These are phyloP conservation scores for Actinidia arguta DNA, from an alignment of 179 eudicot species.

Conservation along the genomic window DNA sequence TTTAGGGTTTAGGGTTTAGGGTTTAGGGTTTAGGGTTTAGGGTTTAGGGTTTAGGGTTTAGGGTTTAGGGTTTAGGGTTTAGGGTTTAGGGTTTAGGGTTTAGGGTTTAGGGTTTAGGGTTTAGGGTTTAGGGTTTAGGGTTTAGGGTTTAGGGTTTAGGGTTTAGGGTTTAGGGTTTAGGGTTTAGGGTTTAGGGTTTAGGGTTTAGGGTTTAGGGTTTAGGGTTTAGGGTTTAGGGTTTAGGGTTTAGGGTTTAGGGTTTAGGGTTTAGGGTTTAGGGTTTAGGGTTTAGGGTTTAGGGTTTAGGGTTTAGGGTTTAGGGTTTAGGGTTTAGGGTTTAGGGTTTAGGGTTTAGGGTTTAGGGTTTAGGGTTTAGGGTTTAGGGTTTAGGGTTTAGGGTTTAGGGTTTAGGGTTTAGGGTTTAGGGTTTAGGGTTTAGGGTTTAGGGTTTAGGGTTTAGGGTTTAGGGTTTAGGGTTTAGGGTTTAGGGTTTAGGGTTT, in stretches of 20 bases:
- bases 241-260: conserved; percentile 28
- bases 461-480: conserved; percentile 29
- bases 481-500: conserved; percentile 27
- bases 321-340: conserved; percentile 28
- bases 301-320: conserved; percentile 28
- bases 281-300: conserved; percentile 23
- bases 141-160: background rate
- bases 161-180: conserved; percentile 15
- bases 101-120: conserved; percentile 19
- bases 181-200: conserved; percentile 27
- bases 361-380: conserved; percentile 22
- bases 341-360: conserved; percentile 23
- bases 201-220: conserved; percentile 24
- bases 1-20: background rate
- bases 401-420: conserved; percentile 17
- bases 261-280: conserved; percentile 23
- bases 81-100: conserved; percentile 8
- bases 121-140: conserved; percentile 5
- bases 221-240: conserved; percentile 26
- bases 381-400: conserved; percentile 23
- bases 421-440: conserved; percentile 29
- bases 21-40: background rate
- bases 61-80: conserved; percentile 4
- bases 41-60: background rate
- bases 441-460: conserved; percentile 27